Base-by-base conservation (phyloP, 371 early-diverging fungal genomes). In the Haplosporangium sp. region DNA sequence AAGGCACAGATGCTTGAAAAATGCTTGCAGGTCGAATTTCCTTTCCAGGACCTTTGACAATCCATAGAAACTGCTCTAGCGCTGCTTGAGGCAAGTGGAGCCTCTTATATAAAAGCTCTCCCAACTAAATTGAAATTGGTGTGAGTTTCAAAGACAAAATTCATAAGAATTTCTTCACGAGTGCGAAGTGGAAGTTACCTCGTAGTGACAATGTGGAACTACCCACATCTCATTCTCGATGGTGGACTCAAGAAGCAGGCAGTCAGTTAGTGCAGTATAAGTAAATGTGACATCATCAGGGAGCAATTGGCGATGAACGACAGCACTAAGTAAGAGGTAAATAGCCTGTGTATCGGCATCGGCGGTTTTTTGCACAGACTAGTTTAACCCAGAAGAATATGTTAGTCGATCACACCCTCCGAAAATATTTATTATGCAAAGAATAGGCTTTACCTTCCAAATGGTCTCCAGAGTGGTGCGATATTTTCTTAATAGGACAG, bases 181-280 rank as follows among this genome's bases (percentile, higher is more conserved):
- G 42, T 15, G 35, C 4, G 58, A 10, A 45, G 53, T 15, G 8
- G 42, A 35, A 45, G 4, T 45, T 65, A 84, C 84, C 75, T 84
- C 84, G 34, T 78, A 84, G 40, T 79, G 83, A 52, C 84, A 84
- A 20, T 79, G 72, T 4, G 84, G 83, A 9, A 84, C 69, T 10
- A 84, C 84, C 84, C 84, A 84, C 72, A 77, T 78, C 45, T 84
- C 84, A n/a, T 61, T 72, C 57, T 78, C 76, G 19, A 84, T 71
- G 0, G 72, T 39, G 7, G 74, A 64, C 38, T 84, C 84, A 5
- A 84, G 69, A 6, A 79, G 56, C 57, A 84, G 53, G 56, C 84
- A 84, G 44, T 84, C 84, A 19, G 69, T 74, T 8, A 84, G 50
- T 19, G 84, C 66, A 2, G 79, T 73, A 52, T 83, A 83, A 20